A percentile compares a stretch with the other conserved stretches of the same genome.
phyloP scores from a whole-genome alignment of 129 eudicot genomes.

The Centella asiatica region DNA sequence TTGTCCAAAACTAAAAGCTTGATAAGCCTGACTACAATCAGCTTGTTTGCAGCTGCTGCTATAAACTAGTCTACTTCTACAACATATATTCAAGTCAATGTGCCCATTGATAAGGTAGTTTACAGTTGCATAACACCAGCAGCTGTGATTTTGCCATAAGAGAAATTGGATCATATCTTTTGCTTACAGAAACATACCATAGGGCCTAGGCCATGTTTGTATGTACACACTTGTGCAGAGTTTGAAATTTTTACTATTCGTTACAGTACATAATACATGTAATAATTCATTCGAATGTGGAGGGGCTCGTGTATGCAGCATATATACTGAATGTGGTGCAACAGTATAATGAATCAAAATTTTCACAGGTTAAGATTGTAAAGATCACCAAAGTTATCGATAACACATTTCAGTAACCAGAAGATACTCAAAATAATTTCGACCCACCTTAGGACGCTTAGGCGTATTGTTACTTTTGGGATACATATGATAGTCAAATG shows the following conservation, averaged over 20 bases:
- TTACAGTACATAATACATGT: background rate
- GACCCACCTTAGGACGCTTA: too few relatives aligned
- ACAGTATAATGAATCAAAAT: too few relatives aligned
- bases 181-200: background rate
- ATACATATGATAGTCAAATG: too few relatives aligned
- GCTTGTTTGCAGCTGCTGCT: background rate
- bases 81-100: background rate
- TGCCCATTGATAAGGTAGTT: background rate
- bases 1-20: conserved; percentile 71
- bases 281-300: too few relatives aligned
- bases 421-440: too few relatives aligned
- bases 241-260: background rate
- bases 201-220: background rate
- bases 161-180: background rate
- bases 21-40: conserved; percentile 12
- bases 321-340: too few relatives aligned
- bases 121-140: background rate
- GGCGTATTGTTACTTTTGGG: too few relatives aligned
- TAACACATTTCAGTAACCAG: too few relatives aligned
- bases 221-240: background rate
- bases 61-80: background rate
- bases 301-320: too few relatives aligned
- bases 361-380: too few relatives aligned
- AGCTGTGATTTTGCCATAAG: background rate
- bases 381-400: too few relatives aligned